These are phyloP conservation scores for Aspergillus haitiensis DNA, from an alignment of 495 filamentous ascomycete species.

Conservation along the genomic window DNA sequence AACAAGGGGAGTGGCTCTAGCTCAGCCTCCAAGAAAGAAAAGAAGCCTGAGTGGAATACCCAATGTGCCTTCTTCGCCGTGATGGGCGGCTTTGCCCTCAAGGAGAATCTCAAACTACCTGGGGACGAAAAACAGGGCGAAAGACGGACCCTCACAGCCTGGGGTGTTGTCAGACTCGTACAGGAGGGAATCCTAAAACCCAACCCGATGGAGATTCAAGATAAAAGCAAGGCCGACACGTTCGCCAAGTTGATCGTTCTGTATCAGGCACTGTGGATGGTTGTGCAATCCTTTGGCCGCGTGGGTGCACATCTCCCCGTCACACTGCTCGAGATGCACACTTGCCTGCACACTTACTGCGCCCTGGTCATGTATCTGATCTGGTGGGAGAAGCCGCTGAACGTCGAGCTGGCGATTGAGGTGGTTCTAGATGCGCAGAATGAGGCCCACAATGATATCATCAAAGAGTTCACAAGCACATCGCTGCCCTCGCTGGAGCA, in stretches of 20 bases:
- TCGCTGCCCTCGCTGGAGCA: background rate
- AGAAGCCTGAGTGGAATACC: background rate
- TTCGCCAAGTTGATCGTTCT: background rate
- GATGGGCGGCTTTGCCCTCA: background rate
- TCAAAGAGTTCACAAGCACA: background rate
- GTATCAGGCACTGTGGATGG: background rate
- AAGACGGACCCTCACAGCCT: background rate
- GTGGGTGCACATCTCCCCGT: background rate
- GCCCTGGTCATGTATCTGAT: background rate
- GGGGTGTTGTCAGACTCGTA: background rate
- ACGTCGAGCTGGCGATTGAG: background rate
- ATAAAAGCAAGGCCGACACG: background rate
- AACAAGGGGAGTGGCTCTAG: background rate
- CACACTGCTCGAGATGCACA: background rate
- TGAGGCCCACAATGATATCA: background rate
- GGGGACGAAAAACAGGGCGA: too few species aligned
- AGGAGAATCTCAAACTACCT: too few species aligned
- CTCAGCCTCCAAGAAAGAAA: background rate
- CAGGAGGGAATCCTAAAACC: background rate
- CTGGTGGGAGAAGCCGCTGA: background rate
- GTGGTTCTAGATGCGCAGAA: background rate
- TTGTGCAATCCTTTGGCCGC: background rate
- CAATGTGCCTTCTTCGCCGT: background rate
- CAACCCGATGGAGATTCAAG: background rate
- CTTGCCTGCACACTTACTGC: background rate